These are phyloP conservation scores for Potentilla sterilis DNA, from an alignment of 306 rosid species.

Conservation along the genomic window DNA sequence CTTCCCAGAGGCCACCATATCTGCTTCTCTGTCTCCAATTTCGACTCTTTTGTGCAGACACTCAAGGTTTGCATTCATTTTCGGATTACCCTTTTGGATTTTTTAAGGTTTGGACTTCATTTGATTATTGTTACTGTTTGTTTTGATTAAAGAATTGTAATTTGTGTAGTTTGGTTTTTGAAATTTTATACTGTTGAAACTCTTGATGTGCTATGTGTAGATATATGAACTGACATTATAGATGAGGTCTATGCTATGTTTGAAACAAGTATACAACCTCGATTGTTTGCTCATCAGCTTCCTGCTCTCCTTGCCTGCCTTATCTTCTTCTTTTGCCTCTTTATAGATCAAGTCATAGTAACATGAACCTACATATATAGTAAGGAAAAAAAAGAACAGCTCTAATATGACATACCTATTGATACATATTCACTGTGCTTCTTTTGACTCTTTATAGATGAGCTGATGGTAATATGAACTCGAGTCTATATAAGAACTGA, in stretches of 20 bases:
- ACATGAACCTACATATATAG: too few relatives aligned
- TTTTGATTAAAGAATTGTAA: not conserved
- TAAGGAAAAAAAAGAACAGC: too few relatives aligned
- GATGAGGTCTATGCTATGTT: not conserved
- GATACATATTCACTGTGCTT: too few relatives aligned
- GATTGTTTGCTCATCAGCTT: not conserved
- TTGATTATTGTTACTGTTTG: not conserved
- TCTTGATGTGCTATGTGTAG: too few relatives aligned
- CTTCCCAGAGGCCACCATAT: slow-evolving; percentile 86
- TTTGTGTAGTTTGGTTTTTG: not conserved
- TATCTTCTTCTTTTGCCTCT: too few relatives aligned
- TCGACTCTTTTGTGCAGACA: slow-evolving; percentile 45
- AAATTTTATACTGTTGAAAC: not conserved
- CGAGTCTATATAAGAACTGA: not conserved
- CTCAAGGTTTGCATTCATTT: slow-evolving; percentile 49
- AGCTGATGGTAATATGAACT: not conserved
- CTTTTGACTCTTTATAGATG: too few relatives aligned
- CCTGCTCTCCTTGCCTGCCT: too few relatives aligned
- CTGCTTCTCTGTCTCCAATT: slow-evolving; percentile 73
- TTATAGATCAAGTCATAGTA: too few relatives aligned
- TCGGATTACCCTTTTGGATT: not conserved
- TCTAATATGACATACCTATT: too few relatives aligned
- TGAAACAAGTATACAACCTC: not conserved
- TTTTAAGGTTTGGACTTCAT: not conserved
- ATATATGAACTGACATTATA: too few relatives aligned